Conservation (phyloP, 2,329 filamentous ascomycete species). For the Gnomoniopsis sp. region DNA sequence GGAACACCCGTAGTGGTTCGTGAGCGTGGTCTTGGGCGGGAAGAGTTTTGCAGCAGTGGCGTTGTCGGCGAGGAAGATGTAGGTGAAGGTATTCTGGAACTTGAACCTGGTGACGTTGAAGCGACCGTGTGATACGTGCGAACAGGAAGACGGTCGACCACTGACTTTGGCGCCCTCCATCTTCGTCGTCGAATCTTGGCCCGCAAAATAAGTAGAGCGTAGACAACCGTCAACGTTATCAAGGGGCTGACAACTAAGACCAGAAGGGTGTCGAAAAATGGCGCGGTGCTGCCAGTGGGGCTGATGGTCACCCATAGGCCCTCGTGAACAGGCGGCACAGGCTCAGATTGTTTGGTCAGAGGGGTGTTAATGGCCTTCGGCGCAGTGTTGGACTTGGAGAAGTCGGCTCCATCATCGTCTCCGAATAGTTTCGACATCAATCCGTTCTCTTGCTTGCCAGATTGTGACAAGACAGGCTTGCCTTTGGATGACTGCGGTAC, state of each 20-base stretch:
- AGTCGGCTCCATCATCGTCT: constrained; percentile 35
- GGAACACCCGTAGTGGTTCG: constrained; percentile 61
- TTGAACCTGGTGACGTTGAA: constrained; percentile 52
- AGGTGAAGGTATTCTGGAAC: constrained; percentile 59
- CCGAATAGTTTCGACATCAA: constrained; percentile 50
- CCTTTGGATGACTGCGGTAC: constrained; percentile 34
- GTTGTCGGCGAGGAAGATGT: constrained; percentile 69
- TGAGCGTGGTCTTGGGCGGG: constrained; percentile 58
- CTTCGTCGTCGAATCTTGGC: constrained; percentile 83
- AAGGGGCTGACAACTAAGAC: constrained; percentile 94
- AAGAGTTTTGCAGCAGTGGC: constrained; percentile 64
- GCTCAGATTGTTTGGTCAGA: constrained; percentile 8
- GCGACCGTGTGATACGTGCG: constrained; percentile 87
- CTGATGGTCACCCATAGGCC: constrained; percentile 97
- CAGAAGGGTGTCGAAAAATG: constrained; percentile 94
- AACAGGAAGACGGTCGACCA: constrained; percentile 91
- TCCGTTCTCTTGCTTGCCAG: constrained; percentile 28
- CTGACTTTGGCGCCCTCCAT: constrained; percentile 96
- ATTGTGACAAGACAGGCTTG: constrained; percentile 12
- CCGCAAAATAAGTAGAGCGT: constrained; percentile 80
- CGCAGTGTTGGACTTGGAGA: constrained; percentile 28
- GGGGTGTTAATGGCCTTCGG: constrained; percentile 23
- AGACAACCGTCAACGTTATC: constrained; percentile 89
- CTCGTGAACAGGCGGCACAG: constrained; percentile 51
- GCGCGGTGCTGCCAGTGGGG: constrained; percentile 82